Percentiles rank a stretch among this genome's conserved stretches.
Conservation (phyloP, 2,329 filamentous ascomycete species). For the Curvularia sp. region DNA sequence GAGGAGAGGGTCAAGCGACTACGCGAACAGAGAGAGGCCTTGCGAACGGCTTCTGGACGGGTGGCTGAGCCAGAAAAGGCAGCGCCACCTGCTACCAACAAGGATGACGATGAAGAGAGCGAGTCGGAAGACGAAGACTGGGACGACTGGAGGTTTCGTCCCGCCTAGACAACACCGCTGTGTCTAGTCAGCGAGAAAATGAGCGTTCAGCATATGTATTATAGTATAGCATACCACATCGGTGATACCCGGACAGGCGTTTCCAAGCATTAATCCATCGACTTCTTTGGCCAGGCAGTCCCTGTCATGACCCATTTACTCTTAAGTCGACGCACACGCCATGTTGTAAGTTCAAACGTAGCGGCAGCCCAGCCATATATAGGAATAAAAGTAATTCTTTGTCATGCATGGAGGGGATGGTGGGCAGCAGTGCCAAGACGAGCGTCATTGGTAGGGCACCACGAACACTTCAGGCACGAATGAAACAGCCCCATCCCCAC, state of each 20-base stretch:
- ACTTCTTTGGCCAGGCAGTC: conserved; percentile 3
- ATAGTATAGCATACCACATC: conserved; percentile 31
- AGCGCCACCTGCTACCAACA: conserved; percentile 13
- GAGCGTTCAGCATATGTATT: conserved; percentile 23
- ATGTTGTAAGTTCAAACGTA: not conserved
- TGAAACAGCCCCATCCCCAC: conserved; percentile 20
- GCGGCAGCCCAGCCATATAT: not conserved
- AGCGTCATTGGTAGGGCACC: conserved; percentile 27
- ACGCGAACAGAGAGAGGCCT: conserved; percentile 55
- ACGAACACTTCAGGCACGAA: conserved; percentile 25
- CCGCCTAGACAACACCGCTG: conserved; percentile 32
- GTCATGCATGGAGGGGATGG: conserved; percentile 6
- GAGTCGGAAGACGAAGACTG: conserved; percentile 50
- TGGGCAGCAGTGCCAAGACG: conserved; percentile 14
- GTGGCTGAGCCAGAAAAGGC: conserved; percentile 15
- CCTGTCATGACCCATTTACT: conserved; percentile 4
- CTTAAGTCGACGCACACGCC: not conserved
- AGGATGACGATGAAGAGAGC: conserved; percentile 39
- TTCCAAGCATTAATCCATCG: conserved; percentile 15
- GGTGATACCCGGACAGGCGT: conserved; percentile 33
- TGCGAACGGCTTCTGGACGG: conserved; percentile 40
- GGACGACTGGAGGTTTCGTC: conserved; percentile 49
- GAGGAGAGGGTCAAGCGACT: conserved; percentile 55
- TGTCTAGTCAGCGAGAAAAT: conserved; percentile 19
- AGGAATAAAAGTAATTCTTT: not conserved